Evolutionary conservation across 1,284 basidiomycete genomes (phyloP).

Genomic region (Pascua guehoae): DNA sequence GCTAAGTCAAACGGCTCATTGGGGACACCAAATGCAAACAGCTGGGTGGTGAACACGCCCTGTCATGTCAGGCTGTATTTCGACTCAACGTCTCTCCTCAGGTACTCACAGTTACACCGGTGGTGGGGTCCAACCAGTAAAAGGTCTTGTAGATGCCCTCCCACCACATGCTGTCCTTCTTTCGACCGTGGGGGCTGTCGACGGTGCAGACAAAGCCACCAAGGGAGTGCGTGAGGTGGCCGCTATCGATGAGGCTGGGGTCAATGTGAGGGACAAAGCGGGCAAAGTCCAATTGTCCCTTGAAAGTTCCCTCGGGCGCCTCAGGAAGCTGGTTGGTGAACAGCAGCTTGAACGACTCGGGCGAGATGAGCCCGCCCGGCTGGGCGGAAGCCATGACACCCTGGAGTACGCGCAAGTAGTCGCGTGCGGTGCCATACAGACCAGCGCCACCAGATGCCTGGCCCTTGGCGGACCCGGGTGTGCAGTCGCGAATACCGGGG

Average conservation of each 20-base stretch:
- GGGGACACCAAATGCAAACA: constrained; percentile 14
- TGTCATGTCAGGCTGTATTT: constrained; percentile 1
- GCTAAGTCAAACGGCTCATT: constrained; percentile 10
- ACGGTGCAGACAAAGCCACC: constrained; percentile 14
- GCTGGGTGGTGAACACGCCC: constrained; percentile 23
- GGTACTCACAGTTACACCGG: constrained; percentile 29
- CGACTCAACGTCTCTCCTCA: no score
- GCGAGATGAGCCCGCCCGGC: constrained; percentile 18
- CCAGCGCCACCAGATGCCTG: constrained; percentile 38
- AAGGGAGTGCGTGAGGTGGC: constrained; percentile 18
- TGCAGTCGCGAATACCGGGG: constrained; percentile 35
- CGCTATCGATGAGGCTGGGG: background rate
- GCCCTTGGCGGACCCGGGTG: constrained; percentile 65
- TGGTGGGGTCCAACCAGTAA: constrained; percentile 36
- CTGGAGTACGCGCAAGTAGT: constrained; percentile 37
- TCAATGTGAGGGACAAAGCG: constrained; percentile 8
- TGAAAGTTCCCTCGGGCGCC: constrained; percentile 11
- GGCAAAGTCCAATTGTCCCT: constrained; percentile 14
- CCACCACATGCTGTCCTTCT: constrained; percentile 26
- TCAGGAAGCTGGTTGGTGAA: constrained; percentile 22
- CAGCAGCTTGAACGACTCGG: constrained; percentile 22
- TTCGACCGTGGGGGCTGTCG: constrained; percentile 22
- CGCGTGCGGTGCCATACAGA: constrained; percentile 33
- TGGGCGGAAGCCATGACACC: constrained; percentile 17
- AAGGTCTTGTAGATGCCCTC: constrained; percentile 30